These are phyloP conservation scores for Wickerhamiella qilinensis DNA, from an alignment of 805 yeast species.

Conservation along the genomic window DNA sequence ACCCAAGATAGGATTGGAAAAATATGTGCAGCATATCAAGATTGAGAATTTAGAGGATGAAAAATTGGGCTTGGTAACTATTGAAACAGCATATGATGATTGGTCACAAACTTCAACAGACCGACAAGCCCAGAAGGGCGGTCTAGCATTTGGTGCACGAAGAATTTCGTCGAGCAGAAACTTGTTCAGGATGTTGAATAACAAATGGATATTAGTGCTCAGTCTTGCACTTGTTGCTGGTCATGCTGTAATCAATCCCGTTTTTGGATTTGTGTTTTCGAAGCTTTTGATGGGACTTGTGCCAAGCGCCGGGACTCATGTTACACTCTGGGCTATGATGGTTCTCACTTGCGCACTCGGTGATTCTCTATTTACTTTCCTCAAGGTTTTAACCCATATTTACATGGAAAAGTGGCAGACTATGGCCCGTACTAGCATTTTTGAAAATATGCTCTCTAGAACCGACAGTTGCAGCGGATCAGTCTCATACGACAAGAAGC, in stretches of 20 bases:
- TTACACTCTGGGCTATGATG: constrained; percentile 49
- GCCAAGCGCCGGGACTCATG: constrained; percentile 21
- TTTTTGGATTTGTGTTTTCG: constrained; percentile 66
- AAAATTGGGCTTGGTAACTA: background rate
- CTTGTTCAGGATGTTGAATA: background rate
- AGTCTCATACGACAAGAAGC: constrained; percentile 34
- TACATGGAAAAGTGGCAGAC: constrained; percentile 57
- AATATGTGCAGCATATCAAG: background rate
- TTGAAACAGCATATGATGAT: background rate
- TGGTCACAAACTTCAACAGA: background rate
- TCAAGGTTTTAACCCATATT: constrained; percentile 34
- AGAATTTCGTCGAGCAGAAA: background rate
- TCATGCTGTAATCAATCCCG: constrained; percentile 54
- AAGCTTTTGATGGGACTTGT: constrained; percentile 50
- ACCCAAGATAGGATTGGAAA: background rate
- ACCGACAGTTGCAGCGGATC: constrained; percentile 13
- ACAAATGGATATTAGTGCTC: constrained; percentile 18
- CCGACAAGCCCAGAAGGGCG: background rate
- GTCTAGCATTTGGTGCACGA: no score
- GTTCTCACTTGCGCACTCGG: constrained; percentile 44
- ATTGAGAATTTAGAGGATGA: background rate
- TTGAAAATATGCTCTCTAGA: constrained; percentile 35
- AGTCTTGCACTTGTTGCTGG: constrained; percentile 41
- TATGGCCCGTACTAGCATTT: constrained; percentile 32
- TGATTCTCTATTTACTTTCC: constrained; percentile 43